Percentiles rank a stretch among this genome's conserved stretches.
These are phyloP conservation scores for Salvia miltiorrhiza DNA, from an alignment of 257 asterid species.

Conservation along the genomic window DNA sequence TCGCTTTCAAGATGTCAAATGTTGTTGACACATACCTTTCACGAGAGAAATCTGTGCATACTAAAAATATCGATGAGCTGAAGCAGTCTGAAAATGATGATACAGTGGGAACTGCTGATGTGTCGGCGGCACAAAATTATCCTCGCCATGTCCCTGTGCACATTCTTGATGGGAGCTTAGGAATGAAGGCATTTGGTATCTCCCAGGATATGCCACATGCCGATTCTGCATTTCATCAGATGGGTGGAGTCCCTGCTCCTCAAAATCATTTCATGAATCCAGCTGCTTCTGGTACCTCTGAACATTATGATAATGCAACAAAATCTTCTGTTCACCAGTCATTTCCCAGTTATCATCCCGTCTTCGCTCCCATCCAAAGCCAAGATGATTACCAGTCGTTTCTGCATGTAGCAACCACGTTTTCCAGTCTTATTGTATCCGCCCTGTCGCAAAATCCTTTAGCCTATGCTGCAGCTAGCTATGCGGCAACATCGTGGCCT, in stretches of 20 bases:
- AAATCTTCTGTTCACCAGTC: slow-evolving; percentile 55
- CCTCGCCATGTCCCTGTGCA: slow-evolving; percentile 85
- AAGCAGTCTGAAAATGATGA: slow-evolving; percentile 43
- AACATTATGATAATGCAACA: slow-evolving; percentile 46
- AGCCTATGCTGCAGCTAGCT: slow-evolving; percentile 92
- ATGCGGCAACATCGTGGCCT: slow-evolving; percentile 80
- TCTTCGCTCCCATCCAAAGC: slow-evolving; percentile 50
- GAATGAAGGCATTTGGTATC: slow-evolving; percentile 32
- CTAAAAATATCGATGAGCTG: slow-evolving; percentile 27
- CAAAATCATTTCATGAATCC: slow-evolving; percentile 44
- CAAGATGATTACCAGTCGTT: slow-evolving; percentile 62
- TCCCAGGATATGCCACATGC: slow-evolving; percentile 33
- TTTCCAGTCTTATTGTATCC: slow-evolving; percentile 78
- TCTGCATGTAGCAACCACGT: slow-evolving; percentile 58
- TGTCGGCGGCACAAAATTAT: slow-evolving; percentile 48
- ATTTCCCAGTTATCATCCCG: slow-evolving; percentile 61
- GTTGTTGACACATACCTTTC: slow-evolving; percentile 29
- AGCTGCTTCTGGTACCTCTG: slow-evolving; percentile 47
- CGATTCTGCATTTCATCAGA: slow-evolving; percentile 42
- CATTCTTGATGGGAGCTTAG: slow-evolving; percentile 70
- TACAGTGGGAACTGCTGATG: slow-evolving; percentile 29
- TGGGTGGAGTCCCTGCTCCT: slow-evolving; percentile 40
- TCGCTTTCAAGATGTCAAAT: slow-evolving; percentile 31
- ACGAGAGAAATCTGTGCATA: slow-evolving; percentile 37
- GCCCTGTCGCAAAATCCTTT: slow-evolving; percentile 80